Base-by-base conservation (phyloP, 106 monocot species). In the Acanthochlamys bracteata region DNA sequence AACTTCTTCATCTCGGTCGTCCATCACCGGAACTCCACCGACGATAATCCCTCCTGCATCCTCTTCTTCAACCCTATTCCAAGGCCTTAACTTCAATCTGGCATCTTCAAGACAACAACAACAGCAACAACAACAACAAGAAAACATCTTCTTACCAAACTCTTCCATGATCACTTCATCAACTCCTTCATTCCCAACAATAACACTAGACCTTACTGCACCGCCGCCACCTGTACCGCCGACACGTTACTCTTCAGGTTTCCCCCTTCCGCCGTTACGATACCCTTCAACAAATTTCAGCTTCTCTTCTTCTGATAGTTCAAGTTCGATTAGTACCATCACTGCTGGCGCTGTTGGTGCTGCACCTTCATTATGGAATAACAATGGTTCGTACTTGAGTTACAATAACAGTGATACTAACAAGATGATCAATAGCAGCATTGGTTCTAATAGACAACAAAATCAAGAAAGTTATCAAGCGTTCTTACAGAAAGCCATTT, bases 151-250 rank as follows among this genome's bases (percentile, higher is more conserved):
- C 76, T 20, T 84, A 12, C 73, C 77, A 26, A 83, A 66, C 69
- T 63, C 83, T 12, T 74, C 78, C 6, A 33, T 33, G 14, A 76
- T 92, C 57, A 69, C 82, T 13, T 53, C 84, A 65, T 67, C n/a
- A n/a, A n/a, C 70, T 43, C 57, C 80, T 51, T 74, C 79, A 22
- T 53, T 84, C 69, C 86, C 89, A 0, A 89, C 93, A 15, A 89
- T 94, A 60, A 94, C 93, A 7, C 76, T 94, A 62, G 93, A 94
- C 73, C 93, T 94, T 74, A 89, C 93, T 25, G 64, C 77, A 26
- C 83, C 78, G 15, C 24, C 70, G 19, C 53, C 78, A 33, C 43
- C 82, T 16, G 33, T 51, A 49, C 27, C 17, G 49, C 10, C 64
- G 21, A 11, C 70, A 17, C 65, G 4, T 25, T 42, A 10, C 78